Evolutionary conservation across 2,329 filamentous ascomycete genomes (phyloP).

Genomic region (Penicillium occitanis): DNA sequence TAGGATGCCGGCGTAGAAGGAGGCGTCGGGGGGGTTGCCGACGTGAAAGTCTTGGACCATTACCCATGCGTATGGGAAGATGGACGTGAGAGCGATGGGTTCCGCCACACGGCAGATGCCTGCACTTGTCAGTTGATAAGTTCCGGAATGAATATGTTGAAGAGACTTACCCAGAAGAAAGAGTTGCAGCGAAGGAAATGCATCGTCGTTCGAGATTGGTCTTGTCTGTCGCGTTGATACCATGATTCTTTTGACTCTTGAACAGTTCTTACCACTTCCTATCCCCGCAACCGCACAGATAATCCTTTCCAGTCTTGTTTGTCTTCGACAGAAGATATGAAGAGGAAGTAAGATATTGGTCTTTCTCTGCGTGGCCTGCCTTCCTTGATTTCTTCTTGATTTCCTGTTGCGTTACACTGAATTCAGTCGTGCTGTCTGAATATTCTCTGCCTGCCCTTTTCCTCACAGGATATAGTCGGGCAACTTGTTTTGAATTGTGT

Average conservation of each 20-base stretch:
- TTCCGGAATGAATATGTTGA: not conserved
- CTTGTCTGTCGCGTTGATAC: slow-evolving; percentile 60
- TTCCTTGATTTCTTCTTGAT: slow-evolving; percentile 14
- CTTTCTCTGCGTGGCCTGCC: slow-evolving; percentile 19
- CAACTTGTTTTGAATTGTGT: not conserved
- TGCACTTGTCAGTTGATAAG: slow-evolving; percentile 40
- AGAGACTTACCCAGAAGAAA: slow-evolving; percentile 71
- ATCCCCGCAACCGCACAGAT: slow-evolving; percentile 21
- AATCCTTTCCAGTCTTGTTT: not conserved
- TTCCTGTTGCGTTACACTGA: not conserved
- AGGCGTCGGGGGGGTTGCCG: slow-evolving; percentile 61
- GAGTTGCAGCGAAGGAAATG: slow-evolving; percentile 78
- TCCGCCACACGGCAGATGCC: slow-evolving; percentile 91
- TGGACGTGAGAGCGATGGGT: slow-evolving; percentile 87
- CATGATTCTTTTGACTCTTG: slow-evolving; percentile 52
- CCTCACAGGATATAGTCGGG: slow-evolving; percentile 6
- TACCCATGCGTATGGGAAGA: slow-evolving; percentile 88
- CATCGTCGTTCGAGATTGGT: slow-evolving; percentile 63
- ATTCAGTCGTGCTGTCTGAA: too few species aligned
- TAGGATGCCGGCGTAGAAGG: slow-evolving; percentile 82
- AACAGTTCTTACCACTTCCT: slow-evolving; percentile 54
- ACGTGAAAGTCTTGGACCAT: slow-evolving; percentile 32
- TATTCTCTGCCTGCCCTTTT: not conserved
- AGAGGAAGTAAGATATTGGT: not conserved
- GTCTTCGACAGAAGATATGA: not conserved